Evolutionary conservation across 306 rosid genomes (phyloP), one percentile per base, ranked within the genome.

Genomic region (Quercus gilva): DNA sequence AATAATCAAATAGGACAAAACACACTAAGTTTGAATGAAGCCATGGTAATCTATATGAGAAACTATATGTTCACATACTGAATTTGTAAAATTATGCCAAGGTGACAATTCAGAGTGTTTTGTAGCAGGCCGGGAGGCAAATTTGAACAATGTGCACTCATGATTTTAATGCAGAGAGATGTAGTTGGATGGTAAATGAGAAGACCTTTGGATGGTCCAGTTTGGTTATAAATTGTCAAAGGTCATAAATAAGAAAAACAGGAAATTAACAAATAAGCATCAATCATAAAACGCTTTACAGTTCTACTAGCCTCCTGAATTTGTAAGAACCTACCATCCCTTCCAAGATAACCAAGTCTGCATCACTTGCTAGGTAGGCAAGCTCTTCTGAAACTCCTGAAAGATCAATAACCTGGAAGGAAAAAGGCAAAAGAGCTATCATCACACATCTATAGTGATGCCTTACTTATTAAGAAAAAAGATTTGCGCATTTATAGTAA

Each of bases 281-380:
- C 56, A 29, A 15, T 52, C 75, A 43, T 1, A 28, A 2, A 61
- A 59, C 10, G 18, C 57, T 19, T 41, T 55, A 77, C 37, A 35
- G 72, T 76, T 75, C 78, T 33, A 55, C 77, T 56, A 77, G 74
- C 26, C 70, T 33, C 67, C 49, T 43, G 53, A 74, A 74, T 12
- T 61, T 60, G 55, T 45, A 78, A 81, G 69, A 85, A 87, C 90
- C 87, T 82, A 95, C 99, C 99, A 95, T 95, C 80, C 99, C 99
- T 91, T 95, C 99, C 85, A 89, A 82, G 80, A 95, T 74, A 77
- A 93, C 97, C 23, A 95, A 86, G 88, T 93, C 97, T 57, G 97
- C 98, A 85, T 91, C 99, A 78, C 79, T 88, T 31, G 99, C 86
- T 67, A 95, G 87, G 90, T 85, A 88, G 75, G 98, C 97, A 55